Evolutionary conservation across 305 asterid genomes (phyloP).

Genomic region (Stenogyne calaminthoides): DNA sequence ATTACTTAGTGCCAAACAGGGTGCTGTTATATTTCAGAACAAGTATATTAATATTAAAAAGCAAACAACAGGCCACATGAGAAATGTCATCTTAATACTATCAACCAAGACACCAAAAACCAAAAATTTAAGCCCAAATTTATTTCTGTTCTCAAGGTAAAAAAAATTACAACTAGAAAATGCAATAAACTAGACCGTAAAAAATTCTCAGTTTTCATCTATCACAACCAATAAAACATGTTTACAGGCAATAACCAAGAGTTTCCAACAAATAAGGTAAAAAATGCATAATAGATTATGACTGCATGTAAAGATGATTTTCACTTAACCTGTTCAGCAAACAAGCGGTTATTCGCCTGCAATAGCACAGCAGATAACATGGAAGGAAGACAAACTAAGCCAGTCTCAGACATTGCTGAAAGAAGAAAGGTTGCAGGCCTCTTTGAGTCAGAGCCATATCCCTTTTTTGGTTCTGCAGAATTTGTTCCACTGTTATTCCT

Average conservation of each 20-base stretch:
- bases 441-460: constrained; percentile 47
- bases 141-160: background rate
- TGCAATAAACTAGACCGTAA: background rate
- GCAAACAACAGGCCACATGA: background rate
- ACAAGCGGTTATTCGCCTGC: constrained; percentile 90
- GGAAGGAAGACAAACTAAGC: constrained; percentile 97
- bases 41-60: too few species aligned
- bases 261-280: background rate
- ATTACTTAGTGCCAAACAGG: constrained; percentile 24
- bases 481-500: constrained; percentile 38
- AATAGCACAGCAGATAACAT: constrained; percentile 93
- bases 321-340: constrained; percentile 76
- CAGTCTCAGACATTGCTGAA: constrained; percentile 86
- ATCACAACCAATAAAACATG: background rate
- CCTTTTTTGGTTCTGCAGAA: constrained; percentile 46
- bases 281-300: background rate
- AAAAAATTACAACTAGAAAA: background rate
- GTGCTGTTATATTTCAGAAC: constrained; percentile 1
- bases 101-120: background rate
- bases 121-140: constrained; percentile 9
- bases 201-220: constrained; percentile 3
- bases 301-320: constrained; percentile 13
- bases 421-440: constrained; percentile 76
- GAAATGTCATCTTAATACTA: constrained; percentile 1
- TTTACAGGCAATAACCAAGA: background rate